Conservation (phyloP, 441 rosid genomes). For the Pelargonium myrrhifolium region DNA sequence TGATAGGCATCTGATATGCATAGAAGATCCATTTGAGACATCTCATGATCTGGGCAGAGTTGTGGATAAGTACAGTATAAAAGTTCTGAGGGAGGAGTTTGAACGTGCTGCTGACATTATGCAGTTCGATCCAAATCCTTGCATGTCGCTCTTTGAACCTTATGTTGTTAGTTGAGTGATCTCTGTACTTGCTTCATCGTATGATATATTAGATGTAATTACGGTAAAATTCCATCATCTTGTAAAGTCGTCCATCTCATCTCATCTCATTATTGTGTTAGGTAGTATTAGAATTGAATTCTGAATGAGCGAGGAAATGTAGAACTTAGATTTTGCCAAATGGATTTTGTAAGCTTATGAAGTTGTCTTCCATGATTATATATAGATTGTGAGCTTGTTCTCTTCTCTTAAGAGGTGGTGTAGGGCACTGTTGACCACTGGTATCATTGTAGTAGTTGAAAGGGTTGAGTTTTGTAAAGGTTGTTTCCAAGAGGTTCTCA, state of each 20-base stretch:
- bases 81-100: constrained; percentile 85
- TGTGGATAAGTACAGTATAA: constrained; percentile 77
- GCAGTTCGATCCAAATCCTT: constrained; percentile 72
- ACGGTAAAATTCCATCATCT: constrained; percentile 10
- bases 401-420: too few relatives aligned
- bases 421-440: too few relatives aligned
- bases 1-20: constrained; percentile 94
- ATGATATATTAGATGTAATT: constrained; percentile 17
- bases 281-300: too few relatives aligned
- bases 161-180: constrained; percentile 30
- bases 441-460: too few relatives aligned
- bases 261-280: too few relatives aligned
- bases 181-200: neutral
- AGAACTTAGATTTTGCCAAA: too few relatives aligned
- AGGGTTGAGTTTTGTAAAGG: too few relatives aligned
- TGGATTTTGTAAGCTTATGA: too few relatives aligned
- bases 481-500: too few relatives aligned
- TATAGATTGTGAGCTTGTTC: too few relatives aligned
- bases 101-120: constrained; percentile 82
- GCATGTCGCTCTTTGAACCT: constrained; percentile 56
- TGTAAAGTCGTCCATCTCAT: constrained; percentile 3
- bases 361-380: too few relatives aligned
- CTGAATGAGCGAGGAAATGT: too few relatives aligned
- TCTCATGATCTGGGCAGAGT: constrained; percentile 88
- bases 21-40: constrained; percentile 85